Evolutionary conservation across 2,329 filamentous ascomycete species (phyloP).

Genomic region (Ophioceras dolichostomum): DNA sequence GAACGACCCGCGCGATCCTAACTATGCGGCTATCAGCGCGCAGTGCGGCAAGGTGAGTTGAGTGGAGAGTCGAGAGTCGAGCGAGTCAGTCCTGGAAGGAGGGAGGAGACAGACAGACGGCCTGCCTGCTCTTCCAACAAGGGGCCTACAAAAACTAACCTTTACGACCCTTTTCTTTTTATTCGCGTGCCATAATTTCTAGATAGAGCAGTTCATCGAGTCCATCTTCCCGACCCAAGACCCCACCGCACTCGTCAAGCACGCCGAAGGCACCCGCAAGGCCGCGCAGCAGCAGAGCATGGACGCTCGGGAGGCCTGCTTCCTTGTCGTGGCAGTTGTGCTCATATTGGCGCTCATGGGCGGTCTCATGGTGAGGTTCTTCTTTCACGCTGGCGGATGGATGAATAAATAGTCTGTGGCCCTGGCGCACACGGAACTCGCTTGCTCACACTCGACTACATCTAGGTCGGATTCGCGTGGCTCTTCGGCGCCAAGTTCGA

Average conservation of each 20-base stretch:
- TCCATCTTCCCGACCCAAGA: conserved; percentile 80
- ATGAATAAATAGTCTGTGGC: too few relatives aligned
- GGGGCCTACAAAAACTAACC: too few relatives aligned
- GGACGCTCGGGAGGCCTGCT: conserved; percentile 46
- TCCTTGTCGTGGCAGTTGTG: conserved; percentile 56
- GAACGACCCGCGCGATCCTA: conserved; percentile 88
- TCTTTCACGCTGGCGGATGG: too few relatives aligned
- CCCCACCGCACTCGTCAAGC: conserved; percentile 34
- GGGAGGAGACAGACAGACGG: neutral
- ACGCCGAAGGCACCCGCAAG: conserved; percentile 28
- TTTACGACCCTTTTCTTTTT: too few relatives aligned
- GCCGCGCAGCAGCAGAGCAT: conserved; percentile 29
- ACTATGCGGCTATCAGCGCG: conserved; percentile 83
- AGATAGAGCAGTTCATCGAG: conserved; percentile 96
- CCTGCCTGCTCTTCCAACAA: too few relatives aligned
- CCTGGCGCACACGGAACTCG: too few relatives aligned
- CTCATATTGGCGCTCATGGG: conserved; percentile 61
- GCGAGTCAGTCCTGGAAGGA: too few relatives aligned
- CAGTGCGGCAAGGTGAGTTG: conserved; percentile 65
- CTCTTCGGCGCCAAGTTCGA: conserved; percentile 76
- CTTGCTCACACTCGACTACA: too few relatives aligned
- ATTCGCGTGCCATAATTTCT: too few relatives aligned
- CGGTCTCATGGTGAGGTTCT: conserved; percentile 59
- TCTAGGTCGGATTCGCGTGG: conserved; percentile 68
- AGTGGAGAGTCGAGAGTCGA: too few relatives aligned